Conservation (phyloP, 1,284 basidiomycete species). For the Malassezia dermatis region DNA sequence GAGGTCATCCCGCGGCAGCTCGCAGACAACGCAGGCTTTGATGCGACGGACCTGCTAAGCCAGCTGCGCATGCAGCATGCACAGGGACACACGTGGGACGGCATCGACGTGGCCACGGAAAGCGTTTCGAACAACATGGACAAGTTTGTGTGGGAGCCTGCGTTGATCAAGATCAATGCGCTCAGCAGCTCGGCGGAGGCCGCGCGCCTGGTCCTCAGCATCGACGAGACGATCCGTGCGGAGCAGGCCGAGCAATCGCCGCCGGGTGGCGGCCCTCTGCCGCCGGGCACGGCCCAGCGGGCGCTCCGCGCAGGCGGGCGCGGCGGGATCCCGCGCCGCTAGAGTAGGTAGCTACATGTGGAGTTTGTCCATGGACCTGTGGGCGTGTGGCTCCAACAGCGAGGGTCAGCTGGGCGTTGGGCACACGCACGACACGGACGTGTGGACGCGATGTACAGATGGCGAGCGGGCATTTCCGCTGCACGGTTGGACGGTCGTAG, state of each 20-base stretch:
- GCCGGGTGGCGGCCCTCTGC: conserved; percentile 18
- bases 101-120: conserved; percentile 89
- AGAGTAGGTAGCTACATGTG: background rate
- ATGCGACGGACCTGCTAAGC: conserved; percentile 94
- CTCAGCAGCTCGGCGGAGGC: conserved; percentile 90
- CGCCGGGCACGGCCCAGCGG: conserved; percentile 41
- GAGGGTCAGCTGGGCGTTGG: conserved; percentile 16
- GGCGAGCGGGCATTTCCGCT: background rate
- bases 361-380: background rate
- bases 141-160: conserved; percentile 94
- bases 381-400: conserved; percentile 11
- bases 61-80: conserved; percentile 95
- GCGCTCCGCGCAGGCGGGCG: conserved; percentile 27
- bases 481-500: background rate
- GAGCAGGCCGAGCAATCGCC: conserved; percentile 32
- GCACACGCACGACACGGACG: background rate
- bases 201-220: conserved; percentile 66
- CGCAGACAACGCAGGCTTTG: conserved; percentile 94
- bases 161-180: conserved; percentile 88
- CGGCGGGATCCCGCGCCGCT: conserved; percentile 19
- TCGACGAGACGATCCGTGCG: conserved; percentile 46
- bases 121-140: conserved; percentile 85
- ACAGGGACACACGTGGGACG: conserved; percentile 72
- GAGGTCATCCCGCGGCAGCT: conserved; percentile 97
- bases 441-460: background rate